Evolutionary conservation across 2,329 filamentous ascomycete genomes (phyloP), one percentile per base, ranked within the genome.

Genomic region (Aureobasidium sp.): DNA sequence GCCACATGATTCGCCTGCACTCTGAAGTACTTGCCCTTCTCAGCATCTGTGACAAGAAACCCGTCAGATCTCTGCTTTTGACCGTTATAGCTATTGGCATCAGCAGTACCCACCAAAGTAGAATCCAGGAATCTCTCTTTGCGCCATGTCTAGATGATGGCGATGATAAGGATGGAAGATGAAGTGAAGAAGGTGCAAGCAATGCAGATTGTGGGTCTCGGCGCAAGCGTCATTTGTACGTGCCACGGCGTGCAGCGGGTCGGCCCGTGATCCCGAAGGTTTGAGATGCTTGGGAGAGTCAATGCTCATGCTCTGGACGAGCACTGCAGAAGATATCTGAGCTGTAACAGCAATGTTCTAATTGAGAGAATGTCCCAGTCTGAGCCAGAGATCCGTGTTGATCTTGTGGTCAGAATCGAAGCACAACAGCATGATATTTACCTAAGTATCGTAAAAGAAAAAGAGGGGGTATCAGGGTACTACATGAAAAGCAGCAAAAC

Each of bases 21-120:
- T 41, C 73, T 74, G 72, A 81, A 82, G 68, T 82, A 81, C 63
- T 80, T 81, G 55, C 73, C 72, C 69, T 78, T 80, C 42, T 78
- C 76, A 37, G 69, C 65, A 64, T 81, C 76, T 74, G 36, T 42
- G 31, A 15, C 9, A 37, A 12, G 7, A n/a, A 11, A 3, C 1
- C 12, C 27, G 29, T 48, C 20, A 48, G 37, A 29, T 20, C 15
- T 20, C 9, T 34, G 17, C n/a, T 20, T 2, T 57, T 29, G 25
- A 11, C 8, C 34, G 3, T 29, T 25, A 9, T 14, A 25, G 31
- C 37, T 20, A 29, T 12, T 39, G 36, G 37, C 14, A 11, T 12
- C 2, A 17, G 36, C 25, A 57, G 57, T 17, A 20, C 15, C 6
- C 69, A 74, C 73, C 77, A 64, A 71, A 81, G 67, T 79, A 80